Conservation (phyloP, 2,329 filamentous ascomycete species). For the Colletotrichum kahawae region DNA sequence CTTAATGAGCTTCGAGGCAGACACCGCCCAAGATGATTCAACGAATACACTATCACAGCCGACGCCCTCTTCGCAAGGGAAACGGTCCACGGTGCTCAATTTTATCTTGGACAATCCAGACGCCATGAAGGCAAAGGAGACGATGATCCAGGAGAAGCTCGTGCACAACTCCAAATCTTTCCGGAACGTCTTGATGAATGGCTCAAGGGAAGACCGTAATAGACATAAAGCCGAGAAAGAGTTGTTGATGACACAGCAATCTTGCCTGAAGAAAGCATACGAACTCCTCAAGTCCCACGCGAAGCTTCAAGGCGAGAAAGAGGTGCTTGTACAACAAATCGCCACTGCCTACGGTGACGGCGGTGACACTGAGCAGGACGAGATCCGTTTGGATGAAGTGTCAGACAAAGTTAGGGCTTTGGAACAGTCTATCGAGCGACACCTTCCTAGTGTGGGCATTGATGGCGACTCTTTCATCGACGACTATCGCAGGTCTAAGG, state of each 20-base stretch:
- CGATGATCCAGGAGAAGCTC: constrained; percentile 45
- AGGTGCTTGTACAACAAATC: constrained; percentile 52
- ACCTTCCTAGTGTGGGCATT: constrained; percentile 50
- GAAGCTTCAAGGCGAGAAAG: constrained; percentile 45
- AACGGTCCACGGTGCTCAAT: background rate
- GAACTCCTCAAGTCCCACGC: constrained; percentile 47
- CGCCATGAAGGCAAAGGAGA: constrained; percentile 39
- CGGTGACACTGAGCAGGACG: constrained; percentile 57
- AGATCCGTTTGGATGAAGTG: constrained; percentile 53
- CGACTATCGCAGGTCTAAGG: constrained; percentile 26
- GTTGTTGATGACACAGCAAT: constrained; percentile 49
- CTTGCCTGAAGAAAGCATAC: constrained; percentile 45
- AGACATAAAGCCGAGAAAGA: constrained; percentile 57
- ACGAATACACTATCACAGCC: background rate
- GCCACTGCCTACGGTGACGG: constrained; percentile 55
- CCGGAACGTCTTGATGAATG: constrained; percentile 50
- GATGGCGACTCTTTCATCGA: constrained; percentile 45
- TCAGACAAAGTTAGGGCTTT: constrained; percentile 43
- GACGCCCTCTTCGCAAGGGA: constrained; percentile 8
- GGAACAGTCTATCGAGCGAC: constrained; percentile 45
- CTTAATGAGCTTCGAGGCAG: background rate
- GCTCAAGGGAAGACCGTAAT: constrained; percentile 49
- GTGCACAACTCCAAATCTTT: constrained; percentile 55
- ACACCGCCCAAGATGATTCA: background rate
- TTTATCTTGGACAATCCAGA: constrained; percentile 33